Evolutionary conservation across 768 basidiomycete genomes (phyloP).

Genomic region (Mycena albidolilacea): DNA sequence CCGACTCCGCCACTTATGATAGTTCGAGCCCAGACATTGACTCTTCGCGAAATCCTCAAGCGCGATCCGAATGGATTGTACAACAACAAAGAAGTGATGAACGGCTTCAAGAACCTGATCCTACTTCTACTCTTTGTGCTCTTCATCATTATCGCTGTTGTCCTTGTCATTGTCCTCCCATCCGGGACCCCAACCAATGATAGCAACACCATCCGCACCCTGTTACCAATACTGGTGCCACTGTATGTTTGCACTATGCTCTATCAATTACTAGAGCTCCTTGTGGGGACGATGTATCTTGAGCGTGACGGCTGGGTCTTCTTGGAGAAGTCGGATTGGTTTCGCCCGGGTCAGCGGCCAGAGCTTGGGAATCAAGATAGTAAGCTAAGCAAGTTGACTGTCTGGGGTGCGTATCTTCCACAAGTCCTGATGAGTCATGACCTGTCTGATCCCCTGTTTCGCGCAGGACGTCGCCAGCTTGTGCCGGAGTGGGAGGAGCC

Average conservation of each 20-base stretch:
- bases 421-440: background rate
- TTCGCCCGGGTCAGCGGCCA: background rate
- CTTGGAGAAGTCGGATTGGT: background rate
- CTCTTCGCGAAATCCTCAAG: background rate
- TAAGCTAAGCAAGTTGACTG: background rate
- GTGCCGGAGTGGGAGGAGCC: conserved; percentile 6
- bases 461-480: conserved; percentile 16
- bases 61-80: background rate
- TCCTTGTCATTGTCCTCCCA: background rate
- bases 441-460: background rate
- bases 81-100: background rate
- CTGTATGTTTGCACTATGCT: background rate
- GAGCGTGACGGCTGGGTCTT: background rate
- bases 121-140: background rate
- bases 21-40: background rate
- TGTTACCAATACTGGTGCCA: background rate
- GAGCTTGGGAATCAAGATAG: background rate
- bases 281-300: background rate
- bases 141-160: background rate
- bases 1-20: background rate
- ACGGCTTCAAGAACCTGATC: background rate
- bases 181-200: too few relatives aligned
- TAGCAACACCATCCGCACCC: too few relatives aligned
- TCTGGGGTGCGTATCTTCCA: conserved; percentile 3
- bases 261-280: background rate